A percentile compares a stretch with the other conserved stretches of the same genome.
phyloP scores from a whole-genome alignment of 73 alveolate genomes.

The Blepharisma stoltei region DNA sequence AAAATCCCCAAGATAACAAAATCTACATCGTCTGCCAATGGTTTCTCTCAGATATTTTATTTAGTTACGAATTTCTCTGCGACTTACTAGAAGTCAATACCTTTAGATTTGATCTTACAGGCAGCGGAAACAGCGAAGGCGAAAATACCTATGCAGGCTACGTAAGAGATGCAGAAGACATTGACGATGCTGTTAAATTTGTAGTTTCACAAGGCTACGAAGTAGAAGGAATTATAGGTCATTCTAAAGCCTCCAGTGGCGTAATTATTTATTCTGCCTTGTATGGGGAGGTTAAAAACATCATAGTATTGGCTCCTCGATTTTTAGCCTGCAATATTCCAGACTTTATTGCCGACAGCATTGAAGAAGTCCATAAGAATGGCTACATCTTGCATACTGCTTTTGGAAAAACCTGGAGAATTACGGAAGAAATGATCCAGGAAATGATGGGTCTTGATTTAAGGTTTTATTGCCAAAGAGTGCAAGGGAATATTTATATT shows the following conservation, averaged over 20 bases:
- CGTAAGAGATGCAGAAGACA: neutral
- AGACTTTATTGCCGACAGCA: neutral
- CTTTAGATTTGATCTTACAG: neutral
- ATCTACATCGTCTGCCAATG: too few species aligned
- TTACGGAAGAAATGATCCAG: neutral
- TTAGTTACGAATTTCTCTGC: neutral
- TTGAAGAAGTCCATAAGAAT: neutral
- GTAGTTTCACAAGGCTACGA: neutral
- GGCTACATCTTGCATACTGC: neutral
- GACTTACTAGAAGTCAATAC: neutral
- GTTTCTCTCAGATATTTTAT: too few species aligned
- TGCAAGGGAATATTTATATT: neutral
- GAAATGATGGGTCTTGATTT: neutral
- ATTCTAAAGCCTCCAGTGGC: neutral
- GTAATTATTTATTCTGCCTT: constrained; percentile 11
- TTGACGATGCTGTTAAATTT: neutral
- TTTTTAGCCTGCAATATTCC: neutral
- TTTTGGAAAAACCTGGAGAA: neutral
- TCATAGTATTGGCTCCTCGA: neutral
- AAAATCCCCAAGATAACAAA: too few species aligned
- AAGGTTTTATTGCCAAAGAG: neutral
- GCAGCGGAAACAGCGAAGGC: constrained; percentile 13
- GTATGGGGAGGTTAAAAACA: neutral
- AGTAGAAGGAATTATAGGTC: neutral
- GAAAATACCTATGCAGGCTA: neutral